Evolutionary conservation across 23 red algal genomes (phyloP), one percentile per base, ranked within the genome.

Genomic region (Cyanidiococcus yangmingshanensis): DNA sequence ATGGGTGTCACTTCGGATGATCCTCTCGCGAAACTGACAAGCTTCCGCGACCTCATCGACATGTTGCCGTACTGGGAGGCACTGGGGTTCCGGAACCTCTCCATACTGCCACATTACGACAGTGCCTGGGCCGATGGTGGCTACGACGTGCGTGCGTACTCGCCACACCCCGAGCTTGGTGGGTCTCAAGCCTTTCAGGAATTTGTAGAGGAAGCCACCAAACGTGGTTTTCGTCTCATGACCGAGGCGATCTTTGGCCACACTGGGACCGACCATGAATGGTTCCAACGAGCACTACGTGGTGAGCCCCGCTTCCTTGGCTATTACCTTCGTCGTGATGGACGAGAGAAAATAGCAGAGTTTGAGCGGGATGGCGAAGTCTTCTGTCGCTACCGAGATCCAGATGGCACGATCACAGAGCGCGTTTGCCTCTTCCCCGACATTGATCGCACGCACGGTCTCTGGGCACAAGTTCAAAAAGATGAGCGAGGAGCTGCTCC

Each of bases 171-270:
- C 2, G 79, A 39, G 18, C 77, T 96, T 58, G 92, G 92, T 37
- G 92, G 88, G 1, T 68, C 85, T 29, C 74, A 51, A 7, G 92
- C 79, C 7, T 96, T 84, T 75, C 21, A 35, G 2, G 71, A 82
- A 2, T 96, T 96, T 37, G 89, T 96, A 78, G 57, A 68, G 40
- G 85, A 74, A n/a, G 84, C 87, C 39, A 57, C 41, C 37, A 74
- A 33, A 36, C 33, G 39, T 12, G 87, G 87, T 1, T 82, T 96
- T 50, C 84, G 92, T 1, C 84, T 96, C 15, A 81, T 41, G 0
- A 96, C 92, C 0, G 92, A 96, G 39, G 92, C 83, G 1, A 84
- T 96, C 1, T 87, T 90, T 30, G 90, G 86, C 40, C 87, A 96
- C 58, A 96, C 92, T 2, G 83, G 77, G 26, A 85, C 76, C 0